Base-by-base conservation (phyloP, 352 stramenopile genomes). In the Phytophthora syringae region DNA sequence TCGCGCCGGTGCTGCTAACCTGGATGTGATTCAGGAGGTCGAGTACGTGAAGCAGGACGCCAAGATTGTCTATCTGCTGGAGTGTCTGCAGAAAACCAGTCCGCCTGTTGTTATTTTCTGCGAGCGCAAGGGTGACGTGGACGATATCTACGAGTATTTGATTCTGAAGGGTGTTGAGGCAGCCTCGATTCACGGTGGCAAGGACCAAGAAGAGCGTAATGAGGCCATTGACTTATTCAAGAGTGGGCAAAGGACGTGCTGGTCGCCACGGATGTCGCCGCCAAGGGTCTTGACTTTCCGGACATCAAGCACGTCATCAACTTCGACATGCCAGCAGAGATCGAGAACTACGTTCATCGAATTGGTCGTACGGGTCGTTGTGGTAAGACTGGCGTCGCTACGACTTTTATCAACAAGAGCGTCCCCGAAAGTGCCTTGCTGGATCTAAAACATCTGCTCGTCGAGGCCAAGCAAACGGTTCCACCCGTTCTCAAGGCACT, bases 301-400 rank as follows among this genome's bases (percentile, higher is more conserved):
- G 95, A 99, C 72, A 99, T 99, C 70, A 98, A 99, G 76, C 97
- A 99, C 74, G 98, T 99, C 15, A 99, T 99, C 63, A 99, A 99
- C 75, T 99, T 99, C 70, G 97, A 99, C 77, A 99, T 99, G 98
- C 98, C 98, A 0, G 86, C 83, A 37, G 97, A 99, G 75, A 99
- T 99, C 69, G 98, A 99, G 79, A 99, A 99, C 76, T 99, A 99
- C 76, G 97, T 99, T 36, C 98, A 99, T 93, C 86, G 98, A 53
- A 99, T 99, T 65, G 98, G 97, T 42, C 96, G 98, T 58, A 99
- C 98, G 9, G 98, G 97, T 36, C 96, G 98, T 36, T 98, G 95
- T 68, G 98, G 98, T 10, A 99, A 99, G 72, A 99, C 97, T 2
- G 86, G 86, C 30, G 97, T 99, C 0, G 98, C 97, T 1, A 99